A percentile compares a stretch with the other conserved stretches of the same genome.
Conservation (phyloP, 2,329 filamentous ascomycete genomes). For the Xylariaceae sp. region DNA sequence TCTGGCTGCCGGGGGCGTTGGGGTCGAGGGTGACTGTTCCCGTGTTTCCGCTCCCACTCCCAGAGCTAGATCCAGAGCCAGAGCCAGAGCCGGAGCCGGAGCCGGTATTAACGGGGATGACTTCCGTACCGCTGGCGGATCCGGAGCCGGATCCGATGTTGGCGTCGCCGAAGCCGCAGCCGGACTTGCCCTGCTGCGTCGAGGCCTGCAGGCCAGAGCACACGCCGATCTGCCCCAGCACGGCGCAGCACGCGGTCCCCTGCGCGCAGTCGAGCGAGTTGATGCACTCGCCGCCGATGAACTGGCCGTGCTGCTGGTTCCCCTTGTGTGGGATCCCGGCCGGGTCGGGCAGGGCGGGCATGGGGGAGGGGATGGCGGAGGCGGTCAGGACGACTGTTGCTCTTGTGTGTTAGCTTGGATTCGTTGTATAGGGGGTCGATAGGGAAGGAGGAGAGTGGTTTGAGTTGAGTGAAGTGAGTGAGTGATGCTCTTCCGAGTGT, state of each 20-base stretch:
- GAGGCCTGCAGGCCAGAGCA: conserved; percentile 25
- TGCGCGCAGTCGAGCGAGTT: conserved; percentile 25
- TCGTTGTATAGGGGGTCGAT: conserved; percentile 10
- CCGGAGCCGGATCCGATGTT: neutral
- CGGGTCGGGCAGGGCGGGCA: conserved; percentile 22
- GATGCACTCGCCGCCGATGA: conserved; percentile 27
- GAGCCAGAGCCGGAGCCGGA: too few species aligned
- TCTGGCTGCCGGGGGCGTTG: conserved; percentile 20
- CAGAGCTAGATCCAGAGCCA: too few species aligned
- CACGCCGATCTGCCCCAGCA: conserved; percentile 18
- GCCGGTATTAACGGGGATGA: neutral
- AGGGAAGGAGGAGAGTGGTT: neutral
- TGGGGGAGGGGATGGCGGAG: conserved; percentile 10
- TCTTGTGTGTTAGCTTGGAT: too few species aligned
- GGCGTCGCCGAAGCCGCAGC: conserved; percentile 24
- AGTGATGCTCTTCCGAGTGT: too few species aligned
- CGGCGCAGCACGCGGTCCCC: conserved; percentile 25
- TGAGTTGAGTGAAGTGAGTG: neutral
- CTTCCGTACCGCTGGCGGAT: conserved; percentile 1
- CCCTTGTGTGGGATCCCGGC: conserved; percentile 18
- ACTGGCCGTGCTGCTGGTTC: conserved; percentile 24
- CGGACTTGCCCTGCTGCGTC: conserved; percentile 26
- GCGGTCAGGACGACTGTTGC: conserved; percentile 19
- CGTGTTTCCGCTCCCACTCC: too few species aligned
- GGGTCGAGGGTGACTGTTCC: conserved; percentile 4